These are phyloP conservation scores for Malus orientalis DNA, from an alignment of 306 rosid species.

Conservation along the genomic window DNA sequence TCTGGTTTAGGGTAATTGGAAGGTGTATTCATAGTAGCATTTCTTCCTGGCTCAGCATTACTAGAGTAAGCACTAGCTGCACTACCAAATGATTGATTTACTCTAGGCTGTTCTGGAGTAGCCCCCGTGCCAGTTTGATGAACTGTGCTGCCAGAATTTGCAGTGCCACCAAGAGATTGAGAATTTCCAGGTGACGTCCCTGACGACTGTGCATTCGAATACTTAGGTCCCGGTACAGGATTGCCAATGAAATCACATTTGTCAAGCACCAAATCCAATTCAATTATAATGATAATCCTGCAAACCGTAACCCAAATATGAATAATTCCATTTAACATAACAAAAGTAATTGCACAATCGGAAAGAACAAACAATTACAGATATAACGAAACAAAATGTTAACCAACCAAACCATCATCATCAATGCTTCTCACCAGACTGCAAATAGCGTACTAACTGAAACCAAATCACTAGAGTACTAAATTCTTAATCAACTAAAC, in stretches of 20 bases:
- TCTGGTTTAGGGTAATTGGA: constrained; percentile 18
- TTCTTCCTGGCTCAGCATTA: constrained; percentile 35
- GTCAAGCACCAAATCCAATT: constrained; percentile 51
- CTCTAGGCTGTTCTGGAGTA: constrained; percentile 30
- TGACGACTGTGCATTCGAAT: constrained; percentile 17
- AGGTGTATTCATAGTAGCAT: constrained; percentile 30
- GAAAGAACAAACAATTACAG: neutral
- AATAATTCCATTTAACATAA: neutral
- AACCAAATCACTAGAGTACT: neutral
- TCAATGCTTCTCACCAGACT: neutral
- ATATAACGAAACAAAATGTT: neutral
- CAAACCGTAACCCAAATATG: constrained; percentile 5
- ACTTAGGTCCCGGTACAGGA: constrained; percentile 33
- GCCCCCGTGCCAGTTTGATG: constrained; percentile 29
- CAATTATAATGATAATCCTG: constrained; percentile 74
- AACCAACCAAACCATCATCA: neutral
- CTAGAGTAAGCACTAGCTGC: constrained; percentile 14
- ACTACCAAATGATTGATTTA: constrained; percentile 31
- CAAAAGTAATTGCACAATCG: neutral
- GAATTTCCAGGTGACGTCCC: constrained; percentile 30
- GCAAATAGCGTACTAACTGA: neutral
- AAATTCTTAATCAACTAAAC: neutral
- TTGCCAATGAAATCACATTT: constrained; percentile 57
- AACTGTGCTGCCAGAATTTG: constrained; percentile 24
- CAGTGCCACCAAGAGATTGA: constrained; percentile 22